Conservation (phyloP, 208 protist genomes). For the Leptomonas seymouri region DNA sequence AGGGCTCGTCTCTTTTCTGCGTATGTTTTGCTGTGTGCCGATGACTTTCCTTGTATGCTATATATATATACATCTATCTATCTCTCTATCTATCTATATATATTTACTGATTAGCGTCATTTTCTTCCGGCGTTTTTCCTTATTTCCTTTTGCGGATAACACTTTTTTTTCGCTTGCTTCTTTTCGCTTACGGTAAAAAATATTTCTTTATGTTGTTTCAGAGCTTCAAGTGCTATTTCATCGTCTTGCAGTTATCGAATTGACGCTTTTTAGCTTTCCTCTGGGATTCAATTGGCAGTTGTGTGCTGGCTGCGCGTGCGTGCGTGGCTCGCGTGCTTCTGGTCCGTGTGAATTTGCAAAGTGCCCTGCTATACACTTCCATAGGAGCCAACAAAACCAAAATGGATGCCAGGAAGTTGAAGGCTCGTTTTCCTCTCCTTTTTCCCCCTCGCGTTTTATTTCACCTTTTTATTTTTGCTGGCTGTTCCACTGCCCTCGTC, state of each 20-base stretch:
- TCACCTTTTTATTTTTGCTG: too few species aligned
- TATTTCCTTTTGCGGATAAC: background rate
- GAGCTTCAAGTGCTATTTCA: background rate
- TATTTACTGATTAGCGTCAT: too few species aligned
- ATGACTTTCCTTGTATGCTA: background rate
- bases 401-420: too few species aligned
- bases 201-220: slow-evolving; percentile 1
- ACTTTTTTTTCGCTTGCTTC: background rate
- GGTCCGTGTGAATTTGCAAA: too few species aligned
- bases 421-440: background rate
- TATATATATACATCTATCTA: too few species aligned
- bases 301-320: too few species aligned
- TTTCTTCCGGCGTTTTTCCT: too few species aligned
- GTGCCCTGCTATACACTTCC: too few species aligned
- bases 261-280: background rate
- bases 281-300: background rate
- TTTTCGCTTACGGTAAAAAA: background rate
- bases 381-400: too few species aligned
- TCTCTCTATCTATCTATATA: too few species aligned
- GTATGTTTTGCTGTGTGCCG: slow-evolving; percentile 3
- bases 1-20: slow-evolving; percentile 2
- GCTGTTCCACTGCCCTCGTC: too few species aligned
- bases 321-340: too few species aligned
- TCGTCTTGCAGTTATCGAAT: background rate
- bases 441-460: background rate